These are phyloP conservation scores for Tubosaeta sp. DNA, from an alignment of 768 basidiomycete species.

Conservation along the genomic window DNA sequence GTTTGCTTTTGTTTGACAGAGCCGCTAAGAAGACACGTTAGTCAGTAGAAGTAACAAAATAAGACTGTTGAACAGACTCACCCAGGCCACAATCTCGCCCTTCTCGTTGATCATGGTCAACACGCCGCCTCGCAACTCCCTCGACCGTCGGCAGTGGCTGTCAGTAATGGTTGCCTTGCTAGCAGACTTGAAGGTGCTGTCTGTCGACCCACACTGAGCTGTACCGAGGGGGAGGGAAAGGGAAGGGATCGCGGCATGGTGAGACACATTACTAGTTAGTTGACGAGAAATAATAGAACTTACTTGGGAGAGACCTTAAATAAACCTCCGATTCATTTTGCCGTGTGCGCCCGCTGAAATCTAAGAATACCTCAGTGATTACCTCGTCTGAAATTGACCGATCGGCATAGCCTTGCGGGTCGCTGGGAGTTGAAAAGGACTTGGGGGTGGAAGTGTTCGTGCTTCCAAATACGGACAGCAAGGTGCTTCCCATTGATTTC, in stretches of 20 bases:
- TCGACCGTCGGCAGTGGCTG: background rate
- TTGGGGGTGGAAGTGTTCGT: background rate
- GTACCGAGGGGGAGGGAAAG: background rate
- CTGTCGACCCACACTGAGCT: slow-evolving; percentile 7
- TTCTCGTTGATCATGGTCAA: background rate
- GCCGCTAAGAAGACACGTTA: background rate
- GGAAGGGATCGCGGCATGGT: background rate
- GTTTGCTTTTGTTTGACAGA: background rate
- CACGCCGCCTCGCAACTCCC: background rate
- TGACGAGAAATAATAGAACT: background rate
- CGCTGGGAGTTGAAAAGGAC: background rate
- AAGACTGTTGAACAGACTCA: background rate
- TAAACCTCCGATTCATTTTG: background rate
- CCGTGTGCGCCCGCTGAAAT: background rate
- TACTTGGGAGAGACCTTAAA: background rate
- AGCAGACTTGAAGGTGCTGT: slow-evolving; percentile 16
- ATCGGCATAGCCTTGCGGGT: background rate
- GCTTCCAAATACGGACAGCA: background rate
- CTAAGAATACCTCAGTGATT: background rate
- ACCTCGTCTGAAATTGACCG: background rate
- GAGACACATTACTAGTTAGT: background rate
- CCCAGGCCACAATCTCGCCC: background rate
- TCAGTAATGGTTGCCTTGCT: slow-evolving; percentile 9
- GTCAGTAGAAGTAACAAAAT: background rate
- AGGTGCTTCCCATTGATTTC: background rate